Evolutionary conservation across 306 rosid species (phyloP), one percentile per base, ranked within the genome.

Genomic region (Cucurbita argyrosperma): DNA sequence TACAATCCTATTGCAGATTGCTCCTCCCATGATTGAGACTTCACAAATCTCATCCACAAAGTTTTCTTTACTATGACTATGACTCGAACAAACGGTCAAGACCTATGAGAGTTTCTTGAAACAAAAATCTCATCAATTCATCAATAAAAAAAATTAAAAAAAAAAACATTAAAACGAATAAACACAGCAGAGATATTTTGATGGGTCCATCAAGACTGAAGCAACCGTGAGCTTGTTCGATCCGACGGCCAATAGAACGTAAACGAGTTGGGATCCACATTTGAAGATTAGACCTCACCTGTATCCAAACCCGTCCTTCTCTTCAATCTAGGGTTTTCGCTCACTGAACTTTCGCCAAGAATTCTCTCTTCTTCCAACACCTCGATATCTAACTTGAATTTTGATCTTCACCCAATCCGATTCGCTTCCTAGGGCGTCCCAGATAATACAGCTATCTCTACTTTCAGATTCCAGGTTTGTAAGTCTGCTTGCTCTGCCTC

Each of bases 321-420:
- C 60, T 3, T 49, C 46, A 30, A 26, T 70, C 74, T 70, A 70
- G 74, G 74, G 74, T 70, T 70, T 67, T 50, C 74, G 8, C 42
- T 47, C 73, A 12, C 72, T 46, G 13, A 14, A 69, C 10, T 69
- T 70, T 70, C 46, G 21, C 54, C 74, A 11, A 45, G 5, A 13
- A 15, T 49, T 69, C 46, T 65, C 72, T 45, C 11, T 65, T 43
- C 30, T 65, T 5, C 72, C 2, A 26, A 39, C 51, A 16, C 21
- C 54, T 66, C 52, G 52, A 54, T 42, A 11, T 42, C 72, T 19
- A 15, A 16, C 19, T 50, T 30, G 5, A 26, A 23, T 47, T 49
- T 69, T 21, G 21, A 63, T 49, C 6, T 30, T 39, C 49, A 3
- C 43, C 49, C 46, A 37, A 38, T 63, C 23, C 70, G 19, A 69